Evolutionary conservation across 2,329 filamentous ascomycete genomes (phyloP).

Genomic region (Microsporum canis): DNA sequence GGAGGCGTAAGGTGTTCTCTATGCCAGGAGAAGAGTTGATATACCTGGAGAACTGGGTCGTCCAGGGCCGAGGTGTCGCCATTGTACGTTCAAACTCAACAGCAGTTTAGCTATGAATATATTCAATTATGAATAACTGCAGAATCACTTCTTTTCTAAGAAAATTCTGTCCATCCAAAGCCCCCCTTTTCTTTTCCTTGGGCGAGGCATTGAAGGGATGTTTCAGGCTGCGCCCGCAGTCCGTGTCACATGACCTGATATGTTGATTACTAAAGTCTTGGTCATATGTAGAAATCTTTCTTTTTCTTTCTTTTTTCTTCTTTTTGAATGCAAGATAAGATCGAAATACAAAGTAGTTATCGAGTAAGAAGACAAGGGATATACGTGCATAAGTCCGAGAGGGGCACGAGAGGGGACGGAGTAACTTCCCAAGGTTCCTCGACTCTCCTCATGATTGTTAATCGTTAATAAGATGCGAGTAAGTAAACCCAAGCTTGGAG

Average conservation of each 20-base stretch:
- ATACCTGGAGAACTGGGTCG: conserved; percentile 23
- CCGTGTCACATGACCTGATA: neutral
- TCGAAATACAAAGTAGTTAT: too few relatives aligned
- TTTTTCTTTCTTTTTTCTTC: neutral
- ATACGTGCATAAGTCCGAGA: neutral
- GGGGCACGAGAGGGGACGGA: neutral
- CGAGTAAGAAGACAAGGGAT: neutral
- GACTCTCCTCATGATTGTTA: neutral
- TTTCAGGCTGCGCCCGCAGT: neutral
- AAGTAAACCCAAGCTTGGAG: neutral
- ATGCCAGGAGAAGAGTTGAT: conserved; percentile 24
- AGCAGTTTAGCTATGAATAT: neutral
- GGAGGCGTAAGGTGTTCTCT: conserved; percentile 31
- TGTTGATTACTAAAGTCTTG: neutral
- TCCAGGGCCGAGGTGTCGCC: neutral
- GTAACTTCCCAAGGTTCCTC: neutral
- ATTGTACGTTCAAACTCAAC: neutral
- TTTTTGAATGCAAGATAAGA: neutral
- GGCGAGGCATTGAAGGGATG: neutral
- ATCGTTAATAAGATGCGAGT: neutral
- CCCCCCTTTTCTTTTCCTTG: neutral
- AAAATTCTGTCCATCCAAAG: neutral
- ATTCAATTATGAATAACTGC: neutral
- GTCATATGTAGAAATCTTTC: neutral
- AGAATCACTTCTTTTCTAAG: neutral